A percentile compares a stretch with the other conserved stretches of the same genome.
Evolutionary conservation across 345 rosid genomes (phyloP).

Genomic region (Geranium brycei): DNA sequence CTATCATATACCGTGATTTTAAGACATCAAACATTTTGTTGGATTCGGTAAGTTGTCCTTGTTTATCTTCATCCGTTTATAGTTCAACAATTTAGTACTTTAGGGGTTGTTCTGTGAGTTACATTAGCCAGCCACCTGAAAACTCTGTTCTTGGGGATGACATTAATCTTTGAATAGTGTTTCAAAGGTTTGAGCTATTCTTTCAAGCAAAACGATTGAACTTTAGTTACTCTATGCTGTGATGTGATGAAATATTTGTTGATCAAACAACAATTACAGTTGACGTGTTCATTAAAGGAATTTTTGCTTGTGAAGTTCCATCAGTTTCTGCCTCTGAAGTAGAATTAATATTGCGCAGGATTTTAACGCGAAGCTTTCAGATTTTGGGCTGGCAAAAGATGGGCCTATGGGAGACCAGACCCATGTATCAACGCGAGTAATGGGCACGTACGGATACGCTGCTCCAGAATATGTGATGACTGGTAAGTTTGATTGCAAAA

Average conservation of each 20-base stretch:
- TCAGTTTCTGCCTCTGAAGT: slow-evolving; percentile 16
- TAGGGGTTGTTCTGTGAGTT: background rate
- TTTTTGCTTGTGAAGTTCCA: slow-evolving; percentile 38
- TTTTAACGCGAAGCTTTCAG: slow-evolving; percentile 84
- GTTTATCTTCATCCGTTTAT: background rate
- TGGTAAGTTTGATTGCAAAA: slow-evolving; percentile 44
- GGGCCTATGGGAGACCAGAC: slow-evolving; percentile 99
- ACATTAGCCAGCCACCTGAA: too few species aligned
- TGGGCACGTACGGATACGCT: slow-evolving; percentile 95
- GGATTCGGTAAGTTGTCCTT: slow-evolving; percentile 40
- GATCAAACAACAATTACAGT: too few species aligned
- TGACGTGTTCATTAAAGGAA: slow-evolving; percentile 13
- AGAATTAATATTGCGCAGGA: slow-evolving; percentile 33
- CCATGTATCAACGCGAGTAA: slow-evolving; percentile 94
- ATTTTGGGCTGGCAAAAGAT: slow-evolving; percentile 94
- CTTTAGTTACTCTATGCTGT: too few species aligned
- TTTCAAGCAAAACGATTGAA: too few species aligned
- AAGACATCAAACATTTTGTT: slow-evolving; percentile 94
- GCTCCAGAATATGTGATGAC: slow-evolving; percentile 66
- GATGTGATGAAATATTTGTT: too few species aligned
- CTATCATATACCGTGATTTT: slow-evolving; percentile 90
- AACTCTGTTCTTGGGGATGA: too few species aligned
- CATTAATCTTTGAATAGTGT: too few species aligned
- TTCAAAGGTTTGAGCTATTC: too few species aligned
- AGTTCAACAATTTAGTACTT: background rate